Conservation (phyloP, 345 rosid species). For the Toxicodendron radicans region DNA sequence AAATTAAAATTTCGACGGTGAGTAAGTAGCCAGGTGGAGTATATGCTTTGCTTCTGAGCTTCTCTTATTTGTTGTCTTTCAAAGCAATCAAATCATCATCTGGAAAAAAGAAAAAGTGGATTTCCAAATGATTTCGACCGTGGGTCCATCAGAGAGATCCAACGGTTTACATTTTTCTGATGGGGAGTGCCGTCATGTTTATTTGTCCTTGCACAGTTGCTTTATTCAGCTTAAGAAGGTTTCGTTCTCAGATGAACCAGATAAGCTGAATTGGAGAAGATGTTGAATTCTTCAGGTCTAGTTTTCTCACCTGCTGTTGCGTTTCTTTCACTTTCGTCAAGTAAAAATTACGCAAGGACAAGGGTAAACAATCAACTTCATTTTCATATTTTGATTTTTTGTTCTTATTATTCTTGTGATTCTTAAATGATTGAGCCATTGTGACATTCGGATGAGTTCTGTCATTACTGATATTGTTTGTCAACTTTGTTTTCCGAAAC, state of each 20-base stretch:
- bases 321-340: constrained; percentile 23
- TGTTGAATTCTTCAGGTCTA: constrained; percentile 30
- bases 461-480: not conserved
- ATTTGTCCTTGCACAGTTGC: constrained; percentile 7
- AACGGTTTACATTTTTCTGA: constrained; percentile 26
- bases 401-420: not conserved
- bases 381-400: not conserved
- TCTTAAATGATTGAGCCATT: not conserved
- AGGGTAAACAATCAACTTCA: constrained; percentile 18
- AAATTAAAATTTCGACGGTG: constrained; percentile 9
- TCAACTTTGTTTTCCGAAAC: not conserved
- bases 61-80: constrained; percentile 13
- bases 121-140: not conserved
- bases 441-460: not conserved
- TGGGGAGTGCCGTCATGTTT: not conserved
- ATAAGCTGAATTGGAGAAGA: constrained; percentile 25
- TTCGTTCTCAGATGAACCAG: constrained; percentile 15
- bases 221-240: not conserved
- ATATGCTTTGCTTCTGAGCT: constrained; percentile 34
- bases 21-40: constrained; percentile 23
- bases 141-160: constrained; percentile 16
- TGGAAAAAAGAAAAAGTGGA: not conserved
- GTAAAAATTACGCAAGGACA: constrained; percentile 12
- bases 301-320: constrained; percentile 12
- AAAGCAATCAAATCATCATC: constrained; percentile 16